Evolutionary conservation across 345 rosid species (phyloP).

Genomic region (Dipteronia dyeriana): DNA sequence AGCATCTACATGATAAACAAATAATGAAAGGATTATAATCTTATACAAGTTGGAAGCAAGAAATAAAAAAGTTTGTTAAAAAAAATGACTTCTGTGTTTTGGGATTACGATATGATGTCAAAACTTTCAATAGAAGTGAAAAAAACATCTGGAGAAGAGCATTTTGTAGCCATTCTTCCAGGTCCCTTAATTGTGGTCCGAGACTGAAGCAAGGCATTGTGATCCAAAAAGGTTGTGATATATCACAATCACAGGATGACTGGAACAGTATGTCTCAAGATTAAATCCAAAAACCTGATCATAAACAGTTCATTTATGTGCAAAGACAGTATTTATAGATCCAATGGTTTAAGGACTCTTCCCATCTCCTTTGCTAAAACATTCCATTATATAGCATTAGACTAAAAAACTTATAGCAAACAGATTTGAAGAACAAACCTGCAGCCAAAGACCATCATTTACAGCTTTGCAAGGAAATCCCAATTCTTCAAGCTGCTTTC

Average conservation of each 20-base stretch:
- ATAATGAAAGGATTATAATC: conserved; percentile 19
- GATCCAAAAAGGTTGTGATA: background rate
- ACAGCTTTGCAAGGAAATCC: conserved; percentile 97
- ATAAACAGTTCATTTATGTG: conserved; percentile 1
- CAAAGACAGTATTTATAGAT: background rate
- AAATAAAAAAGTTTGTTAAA: background rate
- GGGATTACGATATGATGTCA: conserved; percentile 6
- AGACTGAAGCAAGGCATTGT: conserved; percentile 1
- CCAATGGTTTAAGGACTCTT: conserved; percentile 1
- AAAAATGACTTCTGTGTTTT: conserved; percentile 20
- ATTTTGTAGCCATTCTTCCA: background rate
- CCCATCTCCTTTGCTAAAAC: background rate
- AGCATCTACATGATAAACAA: conserved; percentile 68
- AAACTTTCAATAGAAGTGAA: conserved; percentile 6
- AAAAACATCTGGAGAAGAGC: background rate
- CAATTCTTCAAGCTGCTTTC: conserved; percentile 92
- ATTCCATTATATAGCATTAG: conserved; percentile 10
- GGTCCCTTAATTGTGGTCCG: background rate
- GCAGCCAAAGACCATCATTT: conserved; percentile 97
- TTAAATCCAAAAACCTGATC: conserved; percentile 12
- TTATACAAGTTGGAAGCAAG: conserved; percentile 16
- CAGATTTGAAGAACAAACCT: conserved; percentile 50
- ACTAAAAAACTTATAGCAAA: conserved; percentile 22
- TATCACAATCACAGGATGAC: background rate
- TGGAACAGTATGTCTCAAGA: background rate